These are phyloP conservation scores for Aspergillus neotritici DNA, from an alignment of 2,329 filamentous ascomycete species.

Conservation along the genomic window DNA sequence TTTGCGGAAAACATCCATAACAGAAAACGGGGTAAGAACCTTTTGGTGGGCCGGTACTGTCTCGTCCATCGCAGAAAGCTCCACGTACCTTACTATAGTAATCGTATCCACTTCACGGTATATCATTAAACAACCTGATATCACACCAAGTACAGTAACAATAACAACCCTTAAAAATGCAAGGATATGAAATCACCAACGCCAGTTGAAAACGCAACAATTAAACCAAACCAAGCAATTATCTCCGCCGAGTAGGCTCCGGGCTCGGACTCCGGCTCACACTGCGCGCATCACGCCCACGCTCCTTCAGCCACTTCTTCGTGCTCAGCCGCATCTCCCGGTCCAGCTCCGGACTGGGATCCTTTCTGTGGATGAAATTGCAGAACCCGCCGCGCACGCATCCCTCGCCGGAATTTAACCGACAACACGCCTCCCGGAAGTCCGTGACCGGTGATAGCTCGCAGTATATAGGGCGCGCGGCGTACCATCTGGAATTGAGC, in stretches of 20 bases:
- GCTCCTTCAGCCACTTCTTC: conserved; percentile 90
- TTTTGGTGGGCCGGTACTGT: too few species aligned
- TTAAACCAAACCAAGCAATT: conserved; percentile 38
- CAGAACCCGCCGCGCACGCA: conserved; percentile 96
- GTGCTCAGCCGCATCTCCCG: conserved; percentile 79
- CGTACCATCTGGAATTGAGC: conserved; percentile 94
- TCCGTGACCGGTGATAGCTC: conserved; percentile 95
- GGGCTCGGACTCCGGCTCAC: conserved; percentile 77
- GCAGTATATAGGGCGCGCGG: conserved; percentile 94
- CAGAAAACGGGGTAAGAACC: too few species aligned
- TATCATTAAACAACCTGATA: too few species aligned
- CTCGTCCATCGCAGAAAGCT: too few species aligned
- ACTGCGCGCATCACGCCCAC: conserved; percentile 79
- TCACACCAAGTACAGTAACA: conserved; percentile 13
- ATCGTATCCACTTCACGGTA: too few species aligned
- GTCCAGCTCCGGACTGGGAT: conserved; percentile 82
- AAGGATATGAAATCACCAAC: too few species aligned
- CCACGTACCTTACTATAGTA: too few species aligned
- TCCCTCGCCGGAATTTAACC: conserved; percentile 88
- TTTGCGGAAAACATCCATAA: too few species aligned
- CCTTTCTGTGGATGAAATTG: conserved; percentile 99
- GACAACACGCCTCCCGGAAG: conserved; percentile 95
- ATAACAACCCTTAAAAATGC: conserved; percentile 3
- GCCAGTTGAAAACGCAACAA: neutral
- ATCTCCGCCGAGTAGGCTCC: conserved; percentile 70